A percentile compares a stretch with the other conserved stretches of the same genome.
Conservation (phyloP, 1,139 yeast species). For the Geotrichum histeridarum region DNA sequence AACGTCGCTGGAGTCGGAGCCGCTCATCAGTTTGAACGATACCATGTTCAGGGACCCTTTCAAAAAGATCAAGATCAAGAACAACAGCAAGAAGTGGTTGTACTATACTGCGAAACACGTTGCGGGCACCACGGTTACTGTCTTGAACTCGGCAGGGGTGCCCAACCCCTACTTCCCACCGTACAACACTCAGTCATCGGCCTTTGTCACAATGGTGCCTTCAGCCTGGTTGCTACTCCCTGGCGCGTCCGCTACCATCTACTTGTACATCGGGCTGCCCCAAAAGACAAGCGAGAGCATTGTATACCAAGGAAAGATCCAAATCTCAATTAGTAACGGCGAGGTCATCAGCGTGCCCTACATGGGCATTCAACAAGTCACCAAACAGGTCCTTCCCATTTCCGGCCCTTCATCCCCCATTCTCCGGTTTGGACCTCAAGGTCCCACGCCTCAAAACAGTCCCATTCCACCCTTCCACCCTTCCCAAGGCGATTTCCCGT, state of each 20-base stretch:
- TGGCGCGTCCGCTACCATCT: conserved; percentile 3
- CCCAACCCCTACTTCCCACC: conserved; percentile 9
- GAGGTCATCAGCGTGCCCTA: conserved; percentile 14
- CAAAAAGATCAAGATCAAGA: conserved; percentile 21
- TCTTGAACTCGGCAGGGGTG: background rate
- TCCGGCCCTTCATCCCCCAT: background rate
- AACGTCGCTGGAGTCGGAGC: conserved; percentile 24
- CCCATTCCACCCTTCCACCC: background rate
- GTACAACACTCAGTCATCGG: background rate
- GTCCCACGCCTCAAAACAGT: background rate
- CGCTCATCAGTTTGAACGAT: conserved; percentile 24
- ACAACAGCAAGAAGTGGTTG: conserved; percentile 18
- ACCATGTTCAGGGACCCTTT: conserved; percentile 20
- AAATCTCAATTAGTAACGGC: conserved; percentile 8
- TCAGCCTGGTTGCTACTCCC: conserved; percentile 3
- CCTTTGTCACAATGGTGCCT: background rate
- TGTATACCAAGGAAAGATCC: conserved; percentile 15
- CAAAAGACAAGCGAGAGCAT: background rate
- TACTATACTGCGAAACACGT: conserved; percentile 18
- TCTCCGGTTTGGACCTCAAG: background rate
- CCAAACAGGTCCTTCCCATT: background rate
- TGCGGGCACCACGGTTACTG: conserved; percentile 10
- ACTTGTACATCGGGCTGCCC: background rate
- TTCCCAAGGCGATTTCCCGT: conserved; percentile 2
- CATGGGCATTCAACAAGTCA: conserved; percentile 10